A percentile compares a stretch with the other conserved stretches of the same genome.
Evolutionary conservation across 2,329 filamentous ascomycete species (phyloP).

Genomic region (Periconia digitata): DNA sequence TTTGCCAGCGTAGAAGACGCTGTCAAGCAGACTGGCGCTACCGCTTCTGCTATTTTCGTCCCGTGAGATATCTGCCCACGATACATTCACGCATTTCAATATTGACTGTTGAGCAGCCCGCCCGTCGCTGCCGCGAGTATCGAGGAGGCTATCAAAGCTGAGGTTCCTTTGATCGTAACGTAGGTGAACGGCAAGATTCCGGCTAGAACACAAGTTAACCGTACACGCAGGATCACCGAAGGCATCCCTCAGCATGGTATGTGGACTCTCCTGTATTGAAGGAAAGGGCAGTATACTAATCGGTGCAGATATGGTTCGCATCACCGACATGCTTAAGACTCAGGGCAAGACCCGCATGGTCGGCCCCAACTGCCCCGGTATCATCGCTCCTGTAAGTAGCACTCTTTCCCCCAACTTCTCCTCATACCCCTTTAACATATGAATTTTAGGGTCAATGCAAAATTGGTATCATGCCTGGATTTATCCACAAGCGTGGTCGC

Average conservation of each 20-base stretch:
- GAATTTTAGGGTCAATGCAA: constrained; percentile 82
- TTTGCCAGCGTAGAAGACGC: constrained; percentile 88
- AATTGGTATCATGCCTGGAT: constrained; percentile 99
- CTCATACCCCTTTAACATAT: constrained; percentile 13
- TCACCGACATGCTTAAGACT: constrained; percentile 96
- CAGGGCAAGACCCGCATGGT: constrained; percentile 96
- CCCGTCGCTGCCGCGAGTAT: constrained; percentile 92
- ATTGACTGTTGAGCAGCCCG: constrained; percentile 60
- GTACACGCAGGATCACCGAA: constrained; percentile 73
- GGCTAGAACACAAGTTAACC: constrained; percentile 21
- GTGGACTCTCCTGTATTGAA: constrained; percentile 36
- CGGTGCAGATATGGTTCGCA: constrained; percentile 88
- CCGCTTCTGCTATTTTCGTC: constrained; percentile 92
- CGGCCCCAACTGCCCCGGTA: constrained; percentile 96
- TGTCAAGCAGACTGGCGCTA: constrained; percentile 86
- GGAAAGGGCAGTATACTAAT: constrained; percentile 16
- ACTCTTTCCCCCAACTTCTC: not conserved
- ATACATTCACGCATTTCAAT: constrained; percentile 1
- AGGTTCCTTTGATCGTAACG: constrained; percentile 93
- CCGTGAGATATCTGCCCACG: constrained; percentile 60
- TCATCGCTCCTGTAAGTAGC: constrained; percentile 71
- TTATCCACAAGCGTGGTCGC: constrained; percentile 99
- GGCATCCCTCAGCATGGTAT: constrained; percentile 95
- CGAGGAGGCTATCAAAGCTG: constrained; percentile 90
- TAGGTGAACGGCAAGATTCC: constrained; percentile 37